These are phyloP conservation scores for Trametes sanguinea DNA, from an alignment of 768 basidiomycete genomes.

Conservation along the genomic window DNA sequence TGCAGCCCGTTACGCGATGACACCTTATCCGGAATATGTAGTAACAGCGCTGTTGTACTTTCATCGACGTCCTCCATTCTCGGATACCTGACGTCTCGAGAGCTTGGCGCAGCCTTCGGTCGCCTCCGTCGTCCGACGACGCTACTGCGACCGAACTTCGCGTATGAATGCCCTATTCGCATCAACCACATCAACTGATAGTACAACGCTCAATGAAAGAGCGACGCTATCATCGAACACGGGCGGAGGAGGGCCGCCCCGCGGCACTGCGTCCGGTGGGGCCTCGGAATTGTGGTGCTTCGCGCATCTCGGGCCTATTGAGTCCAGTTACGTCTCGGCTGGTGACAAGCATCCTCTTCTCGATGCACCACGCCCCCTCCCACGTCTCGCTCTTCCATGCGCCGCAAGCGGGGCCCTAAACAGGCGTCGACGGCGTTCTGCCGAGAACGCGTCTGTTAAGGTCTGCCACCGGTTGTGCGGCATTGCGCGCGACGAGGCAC, in stretches of 20 bases:
- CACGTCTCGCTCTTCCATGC: neutral
- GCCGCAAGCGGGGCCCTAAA: neutral
- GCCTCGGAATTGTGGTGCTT: constrained; percentile 1
- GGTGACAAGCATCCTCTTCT: neutral
- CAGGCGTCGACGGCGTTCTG: constrained; percentile 1
- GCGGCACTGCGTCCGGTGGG: neutral
- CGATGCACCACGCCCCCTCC: neutral
- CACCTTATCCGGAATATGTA: too few species aligned
- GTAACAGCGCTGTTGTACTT: too few species aligned
- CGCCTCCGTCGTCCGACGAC: neutral
- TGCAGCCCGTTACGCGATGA: too few species aligned
- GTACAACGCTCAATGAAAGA: neutral
- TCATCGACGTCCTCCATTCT: neutral
- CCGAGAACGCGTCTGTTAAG: neutral
- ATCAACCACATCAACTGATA: too few species aligned
- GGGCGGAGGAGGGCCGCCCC: neutral
- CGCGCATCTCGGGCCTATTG: neutral
- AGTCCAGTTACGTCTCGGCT: neutral
- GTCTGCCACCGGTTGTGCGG: neutral
- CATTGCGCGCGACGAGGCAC: neutral
- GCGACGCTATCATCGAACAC: neutral
- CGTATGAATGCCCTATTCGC: too few species aligned
- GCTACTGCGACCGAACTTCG: neutral
- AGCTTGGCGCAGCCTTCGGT: neutral
- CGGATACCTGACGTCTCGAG: neutral